Base-by-base conservation (phyloP, 2,329 filamentous ascomycete species). In the Talaromyces albobiverticillius region DNA sequence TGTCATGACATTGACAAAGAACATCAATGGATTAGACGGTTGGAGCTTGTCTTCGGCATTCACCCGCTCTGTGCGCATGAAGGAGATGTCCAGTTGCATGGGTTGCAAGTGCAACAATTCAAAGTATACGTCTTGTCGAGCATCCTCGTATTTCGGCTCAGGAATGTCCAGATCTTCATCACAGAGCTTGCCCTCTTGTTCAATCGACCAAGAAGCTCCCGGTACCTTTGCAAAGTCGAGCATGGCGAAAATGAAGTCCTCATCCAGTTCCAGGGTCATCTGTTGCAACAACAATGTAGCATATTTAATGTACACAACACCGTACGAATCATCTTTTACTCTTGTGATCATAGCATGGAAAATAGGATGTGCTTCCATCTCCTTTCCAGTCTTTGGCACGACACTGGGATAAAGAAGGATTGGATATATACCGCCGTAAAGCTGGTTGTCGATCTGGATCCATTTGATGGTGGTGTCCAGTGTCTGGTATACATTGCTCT, bases 361-460 rank as follows among this genome's bases (percentile, higher is more conserved):
- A 51, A 95, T 97, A 0, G 94, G 94, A 72, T 97, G 94, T 1
- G 92, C 88, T 60, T 97, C 94, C 68, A 96, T 94, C 71, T 99
- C 94, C 66, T 94, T 92, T 32, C 90, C 91, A 60, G 91, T 94
- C 80, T 97, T 97, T 0, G 94, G 93, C 14, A 99, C 94, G 9
- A 99, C 94, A 72, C 92, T 96, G 5, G 94, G 94, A 69, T 99
- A 99, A 54, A 99, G 79, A 26, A 99, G 85, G 75, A 99, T 95
- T 0, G 94, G 94, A 79, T 99, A 99, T 62, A 99, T 92, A 23
- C 95, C 94, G 25, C 95, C 95, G 65, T 99, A 99, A 13, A 99
- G 83, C 71, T 99, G 94, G 64, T 99, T 99, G 73, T 99, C 94
- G 62, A 99, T 89, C 72, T 99, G 94, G 25, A 99, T 94, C 95